phyloP scores from a whole-genome alignment of 1,284 basidiomycete species.

The Cyathus pygmaeus region DNA sequence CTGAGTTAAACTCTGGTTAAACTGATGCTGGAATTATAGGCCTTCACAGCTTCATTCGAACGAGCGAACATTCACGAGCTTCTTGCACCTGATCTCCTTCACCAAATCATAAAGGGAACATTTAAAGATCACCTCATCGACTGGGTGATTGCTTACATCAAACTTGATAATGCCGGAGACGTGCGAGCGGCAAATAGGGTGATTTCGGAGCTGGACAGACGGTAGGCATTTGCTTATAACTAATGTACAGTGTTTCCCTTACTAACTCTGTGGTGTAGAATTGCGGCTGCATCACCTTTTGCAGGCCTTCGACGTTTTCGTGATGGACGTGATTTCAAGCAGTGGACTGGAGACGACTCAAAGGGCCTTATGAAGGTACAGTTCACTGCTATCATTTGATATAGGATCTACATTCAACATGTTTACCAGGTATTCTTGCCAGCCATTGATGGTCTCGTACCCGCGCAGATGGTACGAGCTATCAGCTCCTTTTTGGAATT shows the following conservation, averaged over 20 bases:
- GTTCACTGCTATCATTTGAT: neutral
- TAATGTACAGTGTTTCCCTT: neutral
- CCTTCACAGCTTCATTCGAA: constrained; percentile 45
- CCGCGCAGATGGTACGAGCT: constrained; percentile 29
- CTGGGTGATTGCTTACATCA: constrained; percentile 46
- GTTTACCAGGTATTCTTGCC: constrained; percentile 43
- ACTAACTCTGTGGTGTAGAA: constrained; percentile 11
- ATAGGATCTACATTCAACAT: too few relatives aligned
- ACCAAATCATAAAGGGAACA: constrained; percentile 51
- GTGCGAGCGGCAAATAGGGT: constrained; percentile 24
- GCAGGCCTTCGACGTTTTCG: constrained; percentile 24
- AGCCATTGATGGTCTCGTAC: constrained; percentile 37
- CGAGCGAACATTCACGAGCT: constrained; percentile 46
- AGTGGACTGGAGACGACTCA: constrained; percentile 34
- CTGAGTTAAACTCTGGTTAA: neutral
- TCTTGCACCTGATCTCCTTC: constrained; percentile 48
- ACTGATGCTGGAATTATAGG: constrained; percentile 22
- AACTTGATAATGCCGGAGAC: constrained; percentile 11
- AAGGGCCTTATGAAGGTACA: constrained; percentile 35
- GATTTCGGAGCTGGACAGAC: constrained; percentile 42
- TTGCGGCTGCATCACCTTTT: constrained; percentile 24
- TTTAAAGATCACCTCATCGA: constrained; percentile 51
- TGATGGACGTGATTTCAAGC: constrained; percentile 30
- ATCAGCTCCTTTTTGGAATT: constrained; percentile 41
- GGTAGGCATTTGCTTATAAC: constrained; percentile 14